Evolutionary conservation across 176 grass and related monocot genomes (phyloP).

Genomic region (Tillandsia leiboldiana): DNA sequence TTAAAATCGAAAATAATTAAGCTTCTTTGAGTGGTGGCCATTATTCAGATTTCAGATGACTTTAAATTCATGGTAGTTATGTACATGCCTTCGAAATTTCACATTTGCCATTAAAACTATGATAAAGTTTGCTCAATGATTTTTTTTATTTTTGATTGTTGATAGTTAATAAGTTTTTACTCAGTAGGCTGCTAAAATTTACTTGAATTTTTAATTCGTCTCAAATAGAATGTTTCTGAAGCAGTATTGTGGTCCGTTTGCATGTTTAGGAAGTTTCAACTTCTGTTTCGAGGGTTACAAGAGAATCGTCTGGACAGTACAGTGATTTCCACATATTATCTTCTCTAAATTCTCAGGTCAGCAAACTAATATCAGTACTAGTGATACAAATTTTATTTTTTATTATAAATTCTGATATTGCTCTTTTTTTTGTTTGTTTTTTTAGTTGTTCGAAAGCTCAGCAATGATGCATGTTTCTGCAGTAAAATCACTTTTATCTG

Average conservation of each 20-base stretch:
- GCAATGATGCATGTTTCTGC: conserved; percentile 81
- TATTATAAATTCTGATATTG: conserved; percentile 9
- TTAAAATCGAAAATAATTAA: too few species aligned
- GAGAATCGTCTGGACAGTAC: conserved; percentile 91
- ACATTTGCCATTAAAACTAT: neutral
- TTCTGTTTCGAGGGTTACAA: conserved; percentile 82
- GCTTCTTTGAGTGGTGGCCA: too few species aligned
- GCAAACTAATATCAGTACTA: conserved; percentile 17
- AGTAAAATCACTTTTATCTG: conserved; percentile 91
- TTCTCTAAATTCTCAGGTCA: conserved; percentile 99
- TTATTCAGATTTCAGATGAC: too few species aligned
- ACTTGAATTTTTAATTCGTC: neutral
- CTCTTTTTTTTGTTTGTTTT: conserved; percentile 28
- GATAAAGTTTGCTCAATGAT: neutral
- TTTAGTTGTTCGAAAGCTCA: conserved; percentile 96
- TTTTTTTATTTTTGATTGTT: neutral
- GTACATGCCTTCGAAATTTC: too few species aligned
- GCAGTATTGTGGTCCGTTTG: neutral
- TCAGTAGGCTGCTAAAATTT: neutral
- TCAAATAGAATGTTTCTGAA: conserved; percentile 14
- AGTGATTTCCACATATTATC: conserved; percentile 98
- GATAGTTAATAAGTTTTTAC: neutral
- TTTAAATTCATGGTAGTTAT: too few species aligned
- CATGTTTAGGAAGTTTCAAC: conserved; percentile 68
- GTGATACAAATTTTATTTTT: conserved; percentile 7